These are phyloP conservation scores for Exophiala phaeomuriformis DNA, from an alignment of 2,329 filamentous ascomycete genomes.

Conservation along the genomic window DNA sequence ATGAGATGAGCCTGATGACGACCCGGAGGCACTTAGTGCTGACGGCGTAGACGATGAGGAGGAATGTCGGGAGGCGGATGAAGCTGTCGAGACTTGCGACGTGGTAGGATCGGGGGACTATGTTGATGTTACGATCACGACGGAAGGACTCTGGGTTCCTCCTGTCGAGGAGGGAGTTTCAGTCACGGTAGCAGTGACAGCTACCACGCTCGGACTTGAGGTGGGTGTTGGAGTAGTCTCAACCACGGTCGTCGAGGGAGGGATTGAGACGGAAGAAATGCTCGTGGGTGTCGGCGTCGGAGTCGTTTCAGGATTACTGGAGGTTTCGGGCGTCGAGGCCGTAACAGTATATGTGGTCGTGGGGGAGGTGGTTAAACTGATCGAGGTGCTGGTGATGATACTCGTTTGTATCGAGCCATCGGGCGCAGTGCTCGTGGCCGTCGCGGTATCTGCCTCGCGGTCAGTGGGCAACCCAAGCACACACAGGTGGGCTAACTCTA, in stretches of 20 bases:
- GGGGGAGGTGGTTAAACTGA: conserved; percentile 14
- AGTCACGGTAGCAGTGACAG: conserved; percentile 24
- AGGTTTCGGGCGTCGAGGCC: conserved; percentile 6
- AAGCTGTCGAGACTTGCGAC: conserved; percentile 23
- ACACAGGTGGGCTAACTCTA: not conserved
- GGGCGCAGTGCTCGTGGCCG: conserved; percentile 2
- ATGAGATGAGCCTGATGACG: conserved; percentile 26
- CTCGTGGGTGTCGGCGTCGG: conserved; percentile 26
- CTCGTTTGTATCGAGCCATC: conserved; percentile 21
- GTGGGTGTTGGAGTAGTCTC: conserved; percentile 21
- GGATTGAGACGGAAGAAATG: conserved; percentile 24
- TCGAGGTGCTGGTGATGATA: conserved; percentile 28
- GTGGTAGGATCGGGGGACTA: conserved; percentile 28
- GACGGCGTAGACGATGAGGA: conserved; percentile 26
- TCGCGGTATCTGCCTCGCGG: not conserved
- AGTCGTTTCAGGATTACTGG: conserved; percentile 4
- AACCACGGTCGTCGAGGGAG: conserved; percentile 21
- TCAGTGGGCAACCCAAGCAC: not conserved
- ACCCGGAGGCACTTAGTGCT: conserved; percentile 18
- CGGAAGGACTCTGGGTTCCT: conserved; percentile 18
- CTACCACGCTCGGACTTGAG: conserved; percentile 23
- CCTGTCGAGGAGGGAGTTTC: conserved; percentile 20
- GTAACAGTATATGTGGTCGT: conserved; percentile 24
- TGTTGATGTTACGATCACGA: conserved; percentile 28
- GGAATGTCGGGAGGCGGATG: conserved; percentile 17